These are phyloP conservation scores for Prunus mongolica DNA, from an alignment of 306 rosid genomes.

Conservation along the genomic window DNA sequence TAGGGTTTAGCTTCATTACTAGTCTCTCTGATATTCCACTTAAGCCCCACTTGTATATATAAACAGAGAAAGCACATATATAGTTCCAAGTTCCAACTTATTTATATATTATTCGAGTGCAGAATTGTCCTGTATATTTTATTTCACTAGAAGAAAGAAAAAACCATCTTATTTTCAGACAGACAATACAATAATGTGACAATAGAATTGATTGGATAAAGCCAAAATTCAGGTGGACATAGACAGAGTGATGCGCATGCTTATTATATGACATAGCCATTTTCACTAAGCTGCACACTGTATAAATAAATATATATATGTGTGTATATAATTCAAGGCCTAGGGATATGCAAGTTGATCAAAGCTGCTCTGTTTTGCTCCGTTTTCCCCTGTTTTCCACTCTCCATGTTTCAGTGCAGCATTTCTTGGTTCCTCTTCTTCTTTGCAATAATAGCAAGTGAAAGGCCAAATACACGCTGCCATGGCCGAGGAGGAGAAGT, in stretches of 20 bases:
- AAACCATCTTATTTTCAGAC: not conserved
- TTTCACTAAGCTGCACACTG: too few species aligned
- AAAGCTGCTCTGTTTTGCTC: not conserved
- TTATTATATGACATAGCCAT: not conserved
- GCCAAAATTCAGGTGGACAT: slow-evolving; percentile 5
- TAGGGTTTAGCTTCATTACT: too few species aligned
- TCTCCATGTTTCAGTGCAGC: slow-evolving; percentile 5
- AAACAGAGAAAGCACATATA: too few species aligned
- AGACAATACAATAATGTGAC: not conserved
- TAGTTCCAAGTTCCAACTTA: too few species aligned
- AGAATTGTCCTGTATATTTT: too few species aligned
- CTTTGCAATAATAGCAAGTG: not conserved
- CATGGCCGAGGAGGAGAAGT: not conserved
- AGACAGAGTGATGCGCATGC: not conserved
- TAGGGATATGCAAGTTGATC: not conserved
- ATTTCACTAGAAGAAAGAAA: not conserved
- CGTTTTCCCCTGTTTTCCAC: not conserved
- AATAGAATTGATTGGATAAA: slow-evolving; percentile 1
- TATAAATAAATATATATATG: too few species aligned
- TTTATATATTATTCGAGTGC: too few species aligned
- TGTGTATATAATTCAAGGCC: not conserved
- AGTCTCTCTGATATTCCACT: too few species aligned
- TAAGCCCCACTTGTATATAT: too few species aligned
- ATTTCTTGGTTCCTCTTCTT: not conserved
- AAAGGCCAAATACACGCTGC: not conserved